Base-by-base conservation (phyloP, 2,329 filamentous ascomycete genomes). In the Botryotinia calthae region DNA sequence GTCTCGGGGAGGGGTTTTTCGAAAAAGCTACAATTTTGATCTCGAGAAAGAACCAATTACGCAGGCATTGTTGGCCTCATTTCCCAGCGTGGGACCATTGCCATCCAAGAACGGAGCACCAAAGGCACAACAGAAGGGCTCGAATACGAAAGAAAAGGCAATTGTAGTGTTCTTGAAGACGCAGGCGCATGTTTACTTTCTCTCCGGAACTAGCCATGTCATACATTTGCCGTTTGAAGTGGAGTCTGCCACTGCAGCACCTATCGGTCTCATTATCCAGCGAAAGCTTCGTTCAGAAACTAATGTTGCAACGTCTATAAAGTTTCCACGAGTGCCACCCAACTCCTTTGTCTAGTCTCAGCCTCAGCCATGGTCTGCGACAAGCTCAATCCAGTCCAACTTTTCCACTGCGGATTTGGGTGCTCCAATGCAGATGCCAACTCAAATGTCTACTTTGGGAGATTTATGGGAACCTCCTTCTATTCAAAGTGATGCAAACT, bases 141-240 rank as follows among this genome's bases (percentile, higher is more conserved):
- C 66, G 25, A 75, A 67, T 20, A 70, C 74, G 18, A 79, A 75
- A 69, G 87, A 88, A 59, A 87, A 91, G 79, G 94, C 95, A 7
- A 84, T 99, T 74, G 93, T 98, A 12, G 92, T 99, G 67, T 92
- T 98, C 77, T 88, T 99, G 76, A 95, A 93, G 82, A 95, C 93
- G 0, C 95, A 98, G 80, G 94, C 93, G 34, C 95, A 98, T 80
- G 89, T 99, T 76, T 97, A 95, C 85, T 98, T 97, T 81, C 87
- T 98, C 54, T 89, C 92, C 2, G 95, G 95, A 31, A 91, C 93
- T 48, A 96, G 89, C 80, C 93, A 99, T 86, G 89, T 97, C 73
- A 87, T 98, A 65, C 94, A 97, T 81, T 89, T 99, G 79, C 95
- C 95, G 2, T 99, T 99, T 80, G 95, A 98, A 82, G 92, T 98